A percentile compares a stretch with the other conserved stretches of the same genome.
Conservation (phyloP, 768 basidiomycete species). For the Daedalea quercina region DNA sequence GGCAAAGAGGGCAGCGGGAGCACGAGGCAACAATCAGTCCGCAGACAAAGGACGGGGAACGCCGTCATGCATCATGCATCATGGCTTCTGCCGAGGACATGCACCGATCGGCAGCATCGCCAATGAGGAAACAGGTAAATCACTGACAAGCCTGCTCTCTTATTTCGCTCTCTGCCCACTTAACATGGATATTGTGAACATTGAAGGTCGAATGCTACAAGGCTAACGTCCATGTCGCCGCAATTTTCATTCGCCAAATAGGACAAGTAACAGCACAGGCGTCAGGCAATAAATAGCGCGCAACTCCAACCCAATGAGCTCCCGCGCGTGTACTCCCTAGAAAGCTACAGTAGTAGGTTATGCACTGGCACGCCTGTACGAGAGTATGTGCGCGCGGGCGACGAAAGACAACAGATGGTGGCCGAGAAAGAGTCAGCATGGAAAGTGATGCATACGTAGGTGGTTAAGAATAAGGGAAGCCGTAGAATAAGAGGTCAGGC, state of each 20-base stretch:
- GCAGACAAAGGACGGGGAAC: no score
- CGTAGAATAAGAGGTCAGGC: neutral
- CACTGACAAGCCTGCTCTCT: no score
- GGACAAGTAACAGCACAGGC: neutral
- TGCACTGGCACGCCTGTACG: neutral
- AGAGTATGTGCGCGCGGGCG: neutral
- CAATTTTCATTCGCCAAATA: neutral
- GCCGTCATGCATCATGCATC: no score
- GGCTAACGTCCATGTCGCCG: slow-evolving; percentile 1
- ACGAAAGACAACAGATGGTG: slow-evolving; percentile 2
- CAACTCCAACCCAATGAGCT: slow-evolving; percentile 2
- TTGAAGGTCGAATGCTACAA: neutral
- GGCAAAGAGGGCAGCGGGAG: no score
- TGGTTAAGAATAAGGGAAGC: slow-evolving; percentile 1
- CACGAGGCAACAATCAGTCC: no score
- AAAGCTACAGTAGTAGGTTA: neutral
- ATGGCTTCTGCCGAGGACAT: no score
- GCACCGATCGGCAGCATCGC: no score
- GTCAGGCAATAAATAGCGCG: slow-evolving; percentile 1
- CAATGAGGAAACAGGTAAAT: no score
- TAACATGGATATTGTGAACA: no score
- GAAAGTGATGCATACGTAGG: neutral
- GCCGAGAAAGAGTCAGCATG: no score
- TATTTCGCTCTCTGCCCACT: no score
- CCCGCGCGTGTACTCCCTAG: neutral